Evolutionary conservation across 1,284 basidiomycete genomes (phyloP), one percentile per base, ranked within the genome.

Genomic region (Termitomyces sp.): DNA sequence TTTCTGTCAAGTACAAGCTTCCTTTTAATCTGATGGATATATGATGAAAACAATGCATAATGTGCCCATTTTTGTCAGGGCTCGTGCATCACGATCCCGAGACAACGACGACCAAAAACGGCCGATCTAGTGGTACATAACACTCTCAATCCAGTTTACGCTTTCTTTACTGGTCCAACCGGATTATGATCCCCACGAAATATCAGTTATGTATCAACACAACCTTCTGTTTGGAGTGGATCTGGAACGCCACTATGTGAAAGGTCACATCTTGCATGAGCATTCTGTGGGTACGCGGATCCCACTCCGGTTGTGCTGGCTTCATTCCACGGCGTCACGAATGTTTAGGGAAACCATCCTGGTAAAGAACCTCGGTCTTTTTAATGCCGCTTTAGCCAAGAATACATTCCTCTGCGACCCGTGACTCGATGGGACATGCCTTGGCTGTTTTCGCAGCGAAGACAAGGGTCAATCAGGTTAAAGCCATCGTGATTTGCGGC

Each of bases 401-500:
- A 14, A 26, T 16, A 35, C 24, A 18, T 46, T 46, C 45, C 35
- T 46, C 45, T 33, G 45, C 34, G 33, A 21, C 21, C 16, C 24
- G n/a, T 21, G 3, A n/a, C 8, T 19, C 31, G 13, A 45, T 24
- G 46, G 18, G 46, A 50, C 31, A 16, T 35, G 18, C 13, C 46
- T 40, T 49, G 44, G 5, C 3, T 33, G 10, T 34, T 34, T 34
- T 35, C 21, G 10, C 33, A 46, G n/a, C 18, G 14, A 26, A 46
- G 21, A 8, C n/a, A 11, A 33, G 19, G 28, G 39, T 46, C n/a
- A 21, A 40, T 40, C 44, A 38, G 28, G 16, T 42, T 21, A 40
- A 35, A 37, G 31, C 14, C 26, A 28, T 38, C 30, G 34, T n/a
- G 31, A 47, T 47, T 44, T 11, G 44, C 49, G 49, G 54, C 46